Base-by-base conservation (phyloP, 768 basidiomycete genomes). In the Lentinula edodes region DNA sequence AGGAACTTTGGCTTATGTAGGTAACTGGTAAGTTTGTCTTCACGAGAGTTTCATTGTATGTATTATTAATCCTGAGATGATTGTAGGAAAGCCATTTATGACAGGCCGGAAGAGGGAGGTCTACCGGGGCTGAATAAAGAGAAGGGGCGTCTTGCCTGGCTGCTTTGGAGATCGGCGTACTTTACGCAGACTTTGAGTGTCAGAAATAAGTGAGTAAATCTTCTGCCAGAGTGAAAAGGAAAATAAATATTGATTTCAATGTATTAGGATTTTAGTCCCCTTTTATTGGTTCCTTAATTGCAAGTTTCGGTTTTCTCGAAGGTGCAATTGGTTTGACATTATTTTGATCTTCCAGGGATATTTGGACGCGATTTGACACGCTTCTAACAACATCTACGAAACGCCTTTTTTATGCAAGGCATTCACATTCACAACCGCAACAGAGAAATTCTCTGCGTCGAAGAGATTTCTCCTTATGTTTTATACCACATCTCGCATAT, bases 141-240 rank as follows among this genome's bases (percentile, higher is more conserved):
- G 73, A 78, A 83, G 42, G 85, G 89, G 32, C 79, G 87, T 41
- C 63, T 89, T 42, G 90, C 90, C 10, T 91, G 89, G 89, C 75
- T 91, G 36, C 76, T 91, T 52, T 91, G 90, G 90, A 79, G 90
- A 58, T 88, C 86, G 16, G 89, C 90, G 1, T 92, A 93, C 73
- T 89, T 90, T 70, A 88, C 88, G 5, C 84, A 83, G 83, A 89
- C 89, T 4, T 71, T 92, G 58, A 90, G 87, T 68, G 62, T 81
- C 64, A 77, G 88, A 71, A 91, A 91, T 72, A 89, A 85, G 85
- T 86, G 64, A 66, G 80, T 78, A 4, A 52, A 20, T 46, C 45
- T 52, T 7, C 23, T 50, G 5, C n/a, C 23, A 18, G 9, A 32
- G 16, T 43, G 6, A 6, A 28, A 28, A 28, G 28, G 28, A 28